Base-by-base conservation (phyloP, 78 protist species). In the Guillardia theta region DNA sequence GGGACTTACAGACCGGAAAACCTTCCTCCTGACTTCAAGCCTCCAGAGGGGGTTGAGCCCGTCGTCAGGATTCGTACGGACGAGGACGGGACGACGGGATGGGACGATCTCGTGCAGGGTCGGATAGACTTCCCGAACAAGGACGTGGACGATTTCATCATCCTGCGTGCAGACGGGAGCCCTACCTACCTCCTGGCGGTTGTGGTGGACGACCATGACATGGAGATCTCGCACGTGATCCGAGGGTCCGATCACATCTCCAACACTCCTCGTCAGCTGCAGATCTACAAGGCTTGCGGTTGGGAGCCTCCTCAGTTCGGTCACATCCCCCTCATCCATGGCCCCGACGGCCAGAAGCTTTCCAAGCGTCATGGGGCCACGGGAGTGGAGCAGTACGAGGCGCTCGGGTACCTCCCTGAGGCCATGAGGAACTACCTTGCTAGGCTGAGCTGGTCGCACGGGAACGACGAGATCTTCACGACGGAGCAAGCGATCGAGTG, bases 301-400 rank as follows among this genome's bases (percentile, higher is more conserved):
- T 70, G 83, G 83, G 41, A 24, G 83, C 83, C 83, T 36, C 83
- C 83, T 18, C 12, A 22, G 27, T 70, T 70, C 83, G 83, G 83
- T 12, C 83, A 70, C 83, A 70, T 70, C 83, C 83, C 83, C 83
- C 83, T 70, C 45, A 70, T 70, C 33, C 83, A 70, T 43, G 83
- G 83, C 83, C 15, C 22, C 36, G 83, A 70, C 83, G 83, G 83
- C 33, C 83, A 70, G 83, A 70, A 70, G 83, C 83, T 70, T 43
- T 70, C 83, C 83, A 70, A 70, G 83, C 83, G 83, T 43, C 83
- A 70, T 24, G 83, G 70, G 39, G 70, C 70, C 10, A 70, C 83
- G 10, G 83, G 83, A 36, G 83, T 70, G 41, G 83, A 70, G 83
- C 83, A 70, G 83, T 70, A 70, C 83, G 83, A 70, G 83, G 83